phyloP scores from a whole-genome alignment of 306 rosid genomes.

The Purshia tridentata region DNA sequence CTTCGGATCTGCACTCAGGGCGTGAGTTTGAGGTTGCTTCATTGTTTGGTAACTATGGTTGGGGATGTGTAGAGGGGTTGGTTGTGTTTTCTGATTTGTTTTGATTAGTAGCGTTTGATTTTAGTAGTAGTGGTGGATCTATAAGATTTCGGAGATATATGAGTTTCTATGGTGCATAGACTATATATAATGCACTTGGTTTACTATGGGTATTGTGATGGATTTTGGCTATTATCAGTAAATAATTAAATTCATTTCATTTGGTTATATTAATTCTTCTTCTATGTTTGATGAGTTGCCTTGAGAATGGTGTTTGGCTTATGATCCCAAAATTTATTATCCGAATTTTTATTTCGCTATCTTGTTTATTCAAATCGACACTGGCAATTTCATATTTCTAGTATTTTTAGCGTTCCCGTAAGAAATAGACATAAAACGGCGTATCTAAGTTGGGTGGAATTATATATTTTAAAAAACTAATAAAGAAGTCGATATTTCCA shows the following conservation, averaged over 20 bases:
- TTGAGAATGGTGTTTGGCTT: neutral
- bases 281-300: neutral
- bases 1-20: constrained; percentile 66
- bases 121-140: constrained; percentile 20
- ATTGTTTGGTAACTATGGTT: neutral
- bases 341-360: neutral
- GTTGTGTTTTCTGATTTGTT: constrained; percentile 22
- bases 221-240: constrained; percentile 16
- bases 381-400: neutral
- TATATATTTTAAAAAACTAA: neutral
- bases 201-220: constrained; percentile 12
- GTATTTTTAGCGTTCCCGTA: neutral
- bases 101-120: constrained; percentile 7
- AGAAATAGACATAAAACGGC: neutral
- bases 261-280: neutral
- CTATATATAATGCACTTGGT: constrained; percentile 14
- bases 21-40: constrained; percentile 30
- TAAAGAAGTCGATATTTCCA: neutral
- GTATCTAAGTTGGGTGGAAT: neutral
- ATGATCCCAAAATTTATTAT: too few species aligned
- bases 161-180: constrained; percentile 4
- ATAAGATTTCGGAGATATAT: neutral
- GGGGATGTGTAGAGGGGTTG: constrained; percentile 29
- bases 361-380: neutral
- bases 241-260: constrained; percentile 26